Base-by-base conservation (phyloP, 1,139 yeast genomes). In the Pneumocystis sp. region DNA sequence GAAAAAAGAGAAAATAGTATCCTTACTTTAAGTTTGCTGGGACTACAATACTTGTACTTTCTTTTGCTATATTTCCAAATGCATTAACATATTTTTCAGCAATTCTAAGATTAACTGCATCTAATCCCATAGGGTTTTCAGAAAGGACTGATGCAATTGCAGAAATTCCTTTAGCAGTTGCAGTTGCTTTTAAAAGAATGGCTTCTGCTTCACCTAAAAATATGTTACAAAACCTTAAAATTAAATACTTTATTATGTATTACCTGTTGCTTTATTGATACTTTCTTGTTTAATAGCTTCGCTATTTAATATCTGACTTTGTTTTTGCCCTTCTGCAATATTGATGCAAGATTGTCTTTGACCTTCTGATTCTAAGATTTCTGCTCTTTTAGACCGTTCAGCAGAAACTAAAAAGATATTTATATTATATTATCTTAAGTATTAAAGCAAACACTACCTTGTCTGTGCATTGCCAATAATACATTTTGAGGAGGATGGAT, bases 1-100 rank as follows among this genome's bases (percentile, higher is more conserved):
- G 8, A 19, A 21, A 44, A 44, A 44, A 19, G 29, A 2, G 15
- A 19, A 42, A 19, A 19, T 19, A 7, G 3, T 19, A 12, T 50
- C 12, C 1, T 12, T 25, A 50, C 57, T 50, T 50, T 25, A 85
- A 86, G 19, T 62, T 59, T 17, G 89, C 82, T 19, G 96, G 96
- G 61, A 88, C 80, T 61, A 88, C 85, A 42, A 89, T 82, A 0
- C 95, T 86, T 72, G 87, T 88, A 61, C 87, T 78, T 74, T 87
- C 91, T 78, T 88, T 87, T 61, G 96, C 96, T 73, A 88, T 79
- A 70, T 87, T 85, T 63, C 89, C 87, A 73, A 88, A 88, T 63
- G 91, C 89, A 67, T 84, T 87, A 67, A 88, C 88, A 74, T 88
- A 88, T 72, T 86, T 87, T 73, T 87, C 93, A 29, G 96, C 96